A percentile compares a stretch with the other conserved stretches of the same genome.
Conservation (phyloP, 352 stramenopile species). For the Lagenidium giganteum region DNA sequence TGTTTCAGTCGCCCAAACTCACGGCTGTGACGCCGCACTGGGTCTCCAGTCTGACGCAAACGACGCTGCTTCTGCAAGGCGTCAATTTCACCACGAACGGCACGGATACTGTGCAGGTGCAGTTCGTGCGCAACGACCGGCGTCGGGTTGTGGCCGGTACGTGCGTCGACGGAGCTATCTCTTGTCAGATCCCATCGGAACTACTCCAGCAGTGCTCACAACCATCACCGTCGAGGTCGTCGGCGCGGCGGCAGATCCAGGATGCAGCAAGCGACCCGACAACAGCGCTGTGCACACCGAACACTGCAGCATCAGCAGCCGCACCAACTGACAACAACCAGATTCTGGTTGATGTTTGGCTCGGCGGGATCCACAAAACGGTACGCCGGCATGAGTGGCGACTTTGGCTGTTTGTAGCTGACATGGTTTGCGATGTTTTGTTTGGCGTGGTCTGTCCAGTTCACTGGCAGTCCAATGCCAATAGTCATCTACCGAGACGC, state of each 20-base stretch:
- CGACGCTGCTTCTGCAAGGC: slow-evolving; percentile 30
- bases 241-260: no score
- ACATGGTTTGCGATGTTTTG: no score
- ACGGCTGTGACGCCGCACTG: slow-evolving; percentile 34
- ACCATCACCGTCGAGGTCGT: no score
- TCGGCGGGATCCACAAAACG: slow-evolving; percentile 33
- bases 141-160: no score
- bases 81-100: slow-evolving; percentile 33
- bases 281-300: no score
- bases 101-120: slow-evolving; percentile 18
- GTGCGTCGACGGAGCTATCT: no score
- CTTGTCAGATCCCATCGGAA: no score
- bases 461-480: slow-evolving; percentile 31
- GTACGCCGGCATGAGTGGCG: no score
- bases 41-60: slow-evolving; percentile 23
- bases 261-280: no score
- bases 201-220: no score
- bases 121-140: slow-evolving; percentile 21
- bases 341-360: slow-evolving; percentile 39
- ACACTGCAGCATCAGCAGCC: slow-evolving; percentile 7
- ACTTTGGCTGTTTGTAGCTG: no score
- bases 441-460: slow-evolving; percentile 26
- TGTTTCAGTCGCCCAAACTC: slow-evolving; percentile 40
- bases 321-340: no score
- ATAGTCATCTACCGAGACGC: slow-evolving; percentile 40